Conservation (phyloP, 2,329 filamentous ascomycete species). For the Aspergillus pseudotamarii region DNA sequence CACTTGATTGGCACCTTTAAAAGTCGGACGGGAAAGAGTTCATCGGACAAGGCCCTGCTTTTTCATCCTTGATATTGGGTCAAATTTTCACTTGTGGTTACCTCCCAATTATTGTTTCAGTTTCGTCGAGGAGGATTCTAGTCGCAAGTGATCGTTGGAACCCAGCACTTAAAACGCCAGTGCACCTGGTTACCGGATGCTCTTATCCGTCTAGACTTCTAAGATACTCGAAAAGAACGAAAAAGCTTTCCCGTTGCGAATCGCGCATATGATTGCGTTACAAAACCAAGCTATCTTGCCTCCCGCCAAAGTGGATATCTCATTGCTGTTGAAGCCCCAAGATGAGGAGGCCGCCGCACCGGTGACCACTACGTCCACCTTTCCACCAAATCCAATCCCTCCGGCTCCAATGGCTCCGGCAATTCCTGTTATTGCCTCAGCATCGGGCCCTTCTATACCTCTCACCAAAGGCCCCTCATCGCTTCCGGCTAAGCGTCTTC, state of each 20-base stretch:
- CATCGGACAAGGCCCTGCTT: neutral
- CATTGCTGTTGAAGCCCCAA: conserved; percentile 74
- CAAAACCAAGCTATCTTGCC: conserved; percentile 42
- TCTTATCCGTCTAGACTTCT: neutral
- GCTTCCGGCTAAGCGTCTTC: conserved; percentile 44
- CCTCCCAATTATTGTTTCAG: neutral
- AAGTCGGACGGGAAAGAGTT: neutral
- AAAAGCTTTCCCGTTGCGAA: conserved; percentile 21
- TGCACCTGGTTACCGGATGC: neutral
- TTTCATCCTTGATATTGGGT: neutral
- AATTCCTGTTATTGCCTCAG: conserved; percentile 27
- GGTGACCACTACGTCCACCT: conserved; percentile 35
- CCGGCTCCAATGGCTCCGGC: conserved; percentile 34
- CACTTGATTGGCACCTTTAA: neutral
- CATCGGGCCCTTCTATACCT: conserved; percentile 32
- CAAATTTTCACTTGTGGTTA: neutral
- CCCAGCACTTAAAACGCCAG: neutral
- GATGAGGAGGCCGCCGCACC: conserved; percentile 37
- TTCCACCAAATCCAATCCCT: conserved; percentile 31
- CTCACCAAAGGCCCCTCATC: conserved; percentile 33
- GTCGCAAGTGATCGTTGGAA: neutral
- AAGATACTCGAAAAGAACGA: neutral
- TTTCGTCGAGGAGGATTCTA: neutral
- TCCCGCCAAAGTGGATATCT: conserved; percentile 88
- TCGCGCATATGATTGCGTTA: conserved; percentile 49